Conservation (phyloP, 1,139 yeast species). For the Pneumocystis oryctolagi region DNA sequence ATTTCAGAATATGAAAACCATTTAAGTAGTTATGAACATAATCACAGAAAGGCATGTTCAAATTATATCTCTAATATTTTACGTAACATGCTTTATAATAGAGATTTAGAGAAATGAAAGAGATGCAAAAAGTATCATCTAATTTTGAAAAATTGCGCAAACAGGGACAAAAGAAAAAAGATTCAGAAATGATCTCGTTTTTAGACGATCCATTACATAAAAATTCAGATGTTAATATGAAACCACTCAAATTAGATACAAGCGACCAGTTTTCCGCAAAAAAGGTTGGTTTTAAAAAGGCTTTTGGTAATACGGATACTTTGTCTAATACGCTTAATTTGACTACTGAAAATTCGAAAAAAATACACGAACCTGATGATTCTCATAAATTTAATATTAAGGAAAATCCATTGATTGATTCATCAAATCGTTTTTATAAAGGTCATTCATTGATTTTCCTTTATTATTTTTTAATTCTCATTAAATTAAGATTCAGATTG, state of each 20-base stretch:
- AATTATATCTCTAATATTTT: not conserved
- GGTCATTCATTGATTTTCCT: not conserved
- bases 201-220: not conserved
- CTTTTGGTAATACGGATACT: not conserved
- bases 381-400: not conserved
- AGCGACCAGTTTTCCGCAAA: not conserved
- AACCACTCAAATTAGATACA: not conserved
- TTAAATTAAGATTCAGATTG: not conserved
- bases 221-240: not conserved
- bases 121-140: not conserved
- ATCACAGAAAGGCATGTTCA: not conserved
- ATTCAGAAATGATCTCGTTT: not conserved
- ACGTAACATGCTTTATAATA: not conserved
- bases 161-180: not conserved
- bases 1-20: not conserved
- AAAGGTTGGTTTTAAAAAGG: not conserved
- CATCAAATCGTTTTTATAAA: not conserved
- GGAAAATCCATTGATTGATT: not conserved
- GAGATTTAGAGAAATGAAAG: not conserved
- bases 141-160: not conserved
- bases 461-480: not conserved
- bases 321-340: not conserved
- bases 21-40: not conserved
- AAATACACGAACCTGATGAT: not conserved
- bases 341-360: not conserved